Conservation (phyloP, 2,329 filamentous ascomycete genomes). For the Emydomyces testavorans region DNA sequence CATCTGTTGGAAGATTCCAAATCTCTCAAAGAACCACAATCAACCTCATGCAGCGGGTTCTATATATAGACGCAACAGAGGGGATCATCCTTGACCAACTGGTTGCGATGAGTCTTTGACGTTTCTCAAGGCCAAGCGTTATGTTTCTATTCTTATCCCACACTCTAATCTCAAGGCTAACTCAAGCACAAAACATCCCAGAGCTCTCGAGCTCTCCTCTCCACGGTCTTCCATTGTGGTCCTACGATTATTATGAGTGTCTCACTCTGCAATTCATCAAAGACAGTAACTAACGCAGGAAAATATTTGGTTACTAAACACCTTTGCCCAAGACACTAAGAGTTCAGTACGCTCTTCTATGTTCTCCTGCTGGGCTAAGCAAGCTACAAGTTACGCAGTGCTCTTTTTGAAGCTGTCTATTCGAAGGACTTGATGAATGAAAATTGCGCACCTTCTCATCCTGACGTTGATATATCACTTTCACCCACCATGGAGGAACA, state of each 20-base stretch:
- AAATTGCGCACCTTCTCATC: neutral
- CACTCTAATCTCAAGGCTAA: too few relatives aligned
- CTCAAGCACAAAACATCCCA: neutral
- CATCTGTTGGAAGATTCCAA: too few relatives aligned
- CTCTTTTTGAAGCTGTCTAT: neutral
- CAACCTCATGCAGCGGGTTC: neutral
- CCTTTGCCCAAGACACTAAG: neutral
- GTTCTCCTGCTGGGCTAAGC: neutral
- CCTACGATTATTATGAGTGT: neutral
- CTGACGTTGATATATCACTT: neutral
- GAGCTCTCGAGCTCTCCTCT: neutral
- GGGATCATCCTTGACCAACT: neutral
- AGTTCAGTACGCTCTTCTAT: neutral
- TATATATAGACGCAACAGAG: neutral
- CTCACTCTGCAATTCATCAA: neutral
- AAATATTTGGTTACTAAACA: too few relatives aligned
- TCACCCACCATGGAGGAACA: slow-evolving; percentile 1
- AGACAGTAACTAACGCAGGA: too few relatives aligned
- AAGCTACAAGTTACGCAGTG: neutral
- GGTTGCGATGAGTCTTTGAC: neutral
- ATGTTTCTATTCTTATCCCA: slow-evolving; percentile 5
- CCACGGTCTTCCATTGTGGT: neutral
- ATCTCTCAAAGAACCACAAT: too few relatives aligned
- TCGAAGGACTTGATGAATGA: neutral
- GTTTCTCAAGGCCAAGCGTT: neutral